Percentiles rank a stretch among this genome's conserved stretches.
Conservation (phyloP, 2,329 filamentous ascomycete genomes). For the Amesomyces nigricolor region DNA sequence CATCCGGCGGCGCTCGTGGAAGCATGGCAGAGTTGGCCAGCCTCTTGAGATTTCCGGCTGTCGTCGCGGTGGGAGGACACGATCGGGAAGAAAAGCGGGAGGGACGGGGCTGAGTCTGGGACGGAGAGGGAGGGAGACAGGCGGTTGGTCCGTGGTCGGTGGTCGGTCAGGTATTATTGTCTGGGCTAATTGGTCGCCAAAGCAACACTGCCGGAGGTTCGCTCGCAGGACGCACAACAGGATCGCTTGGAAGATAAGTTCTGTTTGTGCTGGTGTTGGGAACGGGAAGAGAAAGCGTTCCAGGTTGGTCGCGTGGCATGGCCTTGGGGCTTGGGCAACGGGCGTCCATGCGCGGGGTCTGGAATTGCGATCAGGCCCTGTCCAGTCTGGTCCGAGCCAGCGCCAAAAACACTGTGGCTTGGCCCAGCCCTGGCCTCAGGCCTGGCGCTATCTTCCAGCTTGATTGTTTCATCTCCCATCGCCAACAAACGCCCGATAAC, state of each 20-base stretch:
- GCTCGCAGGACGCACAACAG: background rate
- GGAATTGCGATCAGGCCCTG: conserved; percentile 14
- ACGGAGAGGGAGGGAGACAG: background rate
- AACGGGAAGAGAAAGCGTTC: background rate
- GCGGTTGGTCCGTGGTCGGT: background rate
- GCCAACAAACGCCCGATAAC: too few species aligned
- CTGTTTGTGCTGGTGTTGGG: conserved; percentile 1
- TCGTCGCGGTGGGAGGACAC: background rate
- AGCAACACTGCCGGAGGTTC: background rate
- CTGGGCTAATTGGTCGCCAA: conserved; percentile 1
- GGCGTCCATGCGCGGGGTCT: conserved; percentile 20
- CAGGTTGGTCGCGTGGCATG: conserved; percentile 21
- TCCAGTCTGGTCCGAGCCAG: conserved; percentile 6
- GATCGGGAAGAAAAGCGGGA: background rate
- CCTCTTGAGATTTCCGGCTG: background rate
- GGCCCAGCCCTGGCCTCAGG: too few species aligned
- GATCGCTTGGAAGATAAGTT: background rate
- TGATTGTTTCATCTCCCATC: too few species aligned
- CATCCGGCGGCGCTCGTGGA: conserved; percentile 5
- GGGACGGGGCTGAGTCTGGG: background rate
- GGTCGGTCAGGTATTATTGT: background rate
- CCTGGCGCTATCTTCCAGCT: too few species aligned
- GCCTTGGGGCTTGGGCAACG: too few species aligned
- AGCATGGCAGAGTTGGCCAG: conserved; percentile 14
- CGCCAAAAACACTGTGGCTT: too few species aligned